phyloP scores from a whole-genome alignment of 2,329 filamentous ascomycete genomes.

The Epichloe sp. region DNA sequence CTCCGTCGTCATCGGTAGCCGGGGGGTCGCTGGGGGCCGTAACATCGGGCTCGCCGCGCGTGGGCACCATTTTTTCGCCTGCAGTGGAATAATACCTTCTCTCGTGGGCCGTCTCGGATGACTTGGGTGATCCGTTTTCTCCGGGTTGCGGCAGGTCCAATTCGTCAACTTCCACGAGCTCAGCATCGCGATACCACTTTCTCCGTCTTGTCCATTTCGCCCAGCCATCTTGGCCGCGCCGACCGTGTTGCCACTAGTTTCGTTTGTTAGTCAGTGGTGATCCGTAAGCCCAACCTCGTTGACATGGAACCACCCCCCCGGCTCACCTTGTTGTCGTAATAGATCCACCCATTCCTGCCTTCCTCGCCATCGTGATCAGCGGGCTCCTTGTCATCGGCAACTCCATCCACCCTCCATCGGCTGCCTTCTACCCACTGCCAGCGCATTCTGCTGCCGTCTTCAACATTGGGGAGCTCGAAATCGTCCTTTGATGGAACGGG shows the following conservation, averaged over 20 bases:
- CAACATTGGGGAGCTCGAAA: slow-evolving; percentile 48
- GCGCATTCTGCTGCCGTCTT: slow-evolving; percentile 42
- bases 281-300: too few relatives aligned
- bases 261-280: slow-evolving; percentile 5
- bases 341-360: slow-evolving; percentile 76
- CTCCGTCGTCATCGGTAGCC: slow-evolving; percentile 23
- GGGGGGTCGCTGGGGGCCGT: slow-evolving; percentile 10
- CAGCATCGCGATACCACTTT: slow-evolving; percentile 95
- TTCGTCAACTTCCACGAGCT: slow-evolving; percentile 64
- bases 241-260: slow-evolving; percentile 72
- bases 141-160: slow-evolving; percentile 21
- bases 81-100: slow-evolving; percentile 24
- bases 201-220: slow-evolving; percentile 81
- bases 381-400: slow-evolving; percentile 33
- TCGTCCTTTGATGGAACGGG: slow-evolving; percentile 60
- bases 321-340: slow-evolving; percentile 88
- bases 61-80: slow-evolving; percentile 22
- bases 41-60: slow-evolving; percentile 12
- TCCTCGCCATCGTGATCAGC: slow-evolving; percentile 43
- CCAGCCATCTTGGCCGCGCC: slow-evolving; percentile 80
- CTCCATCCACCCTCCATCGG: slow-evolving; percentile 77
- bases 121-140: slow-evolving; percentile 17
- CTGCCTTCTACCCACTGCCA: slow-evolving; percentile 75
- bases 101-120: slow-evolving; percentile 9
- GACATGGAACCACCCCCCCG: too few relatives aligned